Conservation (phyloP, 148 eudicot genomes). For the Arctostaphylos glauca region DNA sequence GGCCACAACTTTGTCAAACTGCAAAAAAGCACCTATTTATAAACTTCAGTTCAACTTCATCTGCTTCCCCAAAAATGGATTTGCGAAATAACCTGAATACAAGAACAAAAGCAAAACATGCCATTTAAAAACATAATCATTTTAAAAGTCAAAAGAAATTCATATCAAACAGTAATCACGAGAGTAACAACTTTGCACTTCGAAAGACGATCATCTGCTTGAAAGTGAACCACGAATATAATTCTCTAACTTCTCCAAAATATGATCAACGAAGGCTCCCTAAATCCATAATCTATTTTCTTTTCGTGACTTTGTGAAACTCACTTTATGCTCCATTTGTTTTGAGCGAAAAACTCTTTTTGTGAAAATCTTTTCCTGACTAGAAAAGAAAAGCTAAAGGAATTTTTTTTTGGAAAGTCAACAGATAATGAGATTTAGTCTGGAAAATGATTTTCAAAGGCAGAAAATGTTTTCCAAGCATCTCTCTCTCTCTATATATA, state of each 20-base stretch:
- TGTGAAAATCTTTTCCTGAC: too few species aligned
- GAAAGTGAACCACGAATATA: background rate
- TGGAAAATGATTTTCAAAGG: too few species aligned
- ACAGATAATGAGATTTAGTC: too few species aligned
- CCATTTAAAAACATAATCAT: background rate
- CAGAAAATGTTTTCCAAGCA: too few species aligned
- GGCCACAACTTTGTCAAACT: background rate
- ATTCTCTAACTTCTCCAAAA: background rate
- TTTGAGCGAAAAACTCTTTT: too few species aligned
- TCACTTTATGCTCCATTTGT: background rate
- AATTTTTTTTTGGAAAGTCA: too few species aligned
- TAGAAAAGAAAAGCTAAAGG: too few species aligned
- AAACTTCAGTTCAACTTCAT: slow-evolving; percentile 88
- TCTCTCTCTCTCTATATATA: too few species aligned
- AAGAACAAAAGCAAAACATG: background rate
- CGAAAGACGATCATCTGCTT: background rate
- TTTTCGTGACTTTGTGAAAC: background rate
- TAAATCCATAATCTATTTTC: background rate
- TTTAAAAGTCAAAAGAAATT: background rate
- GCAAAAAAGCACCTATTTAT: slow-evolving; percentile 63
- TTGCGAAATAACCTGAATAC: slow-evolving; percentile 64
- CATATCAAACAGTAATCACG: background rate
- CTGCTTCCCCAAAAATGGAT: slow-evolving; percentile 88
- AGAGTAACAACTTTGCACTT: background rate
- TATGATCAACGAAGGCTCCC: background rate